phyloP scores from a whole-genome alignment of 164 flowering plant genomes.

The Chimonanthus salicifolius region DNA sequence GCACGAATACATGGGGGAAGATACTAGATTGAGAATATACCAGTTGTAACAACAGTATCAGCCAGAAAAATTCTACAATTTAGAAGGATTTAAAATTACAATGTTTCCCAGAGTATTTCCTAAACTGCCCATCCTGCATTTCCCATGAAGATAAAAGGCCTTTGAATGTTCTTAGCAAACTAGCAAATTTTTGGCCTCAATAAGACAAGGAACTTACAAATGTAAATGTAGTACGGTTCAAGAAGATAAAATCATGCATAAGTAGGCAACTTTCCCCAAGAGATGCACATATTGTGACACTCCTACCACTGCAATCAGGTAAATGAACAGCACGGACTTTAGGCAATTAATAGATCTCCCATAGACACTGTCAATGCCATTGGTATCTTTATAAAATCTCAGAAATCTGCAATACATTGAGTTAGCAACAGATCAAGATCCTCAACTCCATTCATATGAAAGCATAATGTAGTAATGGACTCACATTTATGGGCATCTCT shows the following conservation, averaged over 20 bases:
- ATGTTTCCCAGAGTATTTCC: neutral
- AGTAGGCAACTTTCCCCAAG: neutral
- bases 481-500: constrained; percentile 88
- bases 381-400: constrained; percentile 48
- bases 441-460: neutral
- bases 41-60: neutral
- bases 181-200: constrained; percentile 1
- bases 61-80: neutral
- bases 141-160: neutral
- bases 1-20: neutral
- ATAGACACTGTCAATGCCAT: neutral
- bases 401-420: constrained; percentile 48
- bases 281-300: neutral
- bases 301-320: neutral
- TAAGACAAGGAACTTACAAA: constrained; percentile 1
- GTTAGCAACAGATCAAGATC: neutral
- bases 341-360: neutral
- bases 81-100: neutral
- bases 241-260: neutral
- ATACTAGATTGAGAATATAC: neutral
- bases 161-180: neutral
- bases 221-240: neutral
- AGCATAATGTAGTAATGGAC: constrained; percentile 16
- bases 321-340: neutral
- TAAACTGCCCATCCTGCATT: neutral